phyloP scores from a whole-genome alignment of 2,329 filamentous ascomycete species.

The Polychaeton citri region DNA sequence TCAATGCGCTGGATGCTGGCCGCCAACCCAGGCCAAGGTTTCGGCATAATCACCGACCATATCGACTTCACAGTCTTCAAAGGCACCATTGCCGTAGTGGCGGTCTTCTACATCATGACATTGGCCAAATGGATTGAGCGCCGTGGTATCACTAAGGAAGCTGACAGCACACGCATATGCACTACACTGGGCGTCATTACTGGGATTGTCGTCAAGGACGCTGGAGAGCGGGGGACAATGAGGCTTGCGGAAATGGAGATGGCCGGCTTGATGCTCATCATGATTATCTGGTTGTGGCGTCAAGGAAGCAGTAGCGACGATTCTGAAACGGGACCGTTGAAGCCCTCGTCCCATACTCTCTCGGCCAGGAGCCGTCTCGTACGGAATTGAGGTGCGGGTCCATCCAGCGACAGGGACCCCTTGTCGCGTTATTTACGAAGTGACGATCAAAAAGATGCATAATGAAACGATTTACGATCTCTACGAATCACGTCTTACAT shows the following conservation, averaged over 20 bases:
- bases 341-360: too few relatives aligned
- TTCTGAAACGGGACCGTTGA: too few relatives aligned
- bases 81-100: background rate
- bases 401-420: too few relatives aligned
- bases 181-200: background rate
- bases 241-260: background rate
- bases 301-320: background rate
- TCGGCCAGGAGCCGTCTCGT: too few relatives aligned
- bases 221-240: background rate
- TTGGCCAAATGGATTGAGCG: background rate
- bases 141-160: background rate
- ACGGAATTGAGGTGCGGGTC: too few relatives aligned
- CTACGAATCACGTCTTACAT: too few relatives aligned
- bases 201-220: background rate
- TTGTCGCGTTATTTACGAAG: too few relatives aligned
- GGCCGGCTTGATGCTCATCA: background rate
- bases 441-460: too few relatives aligned
- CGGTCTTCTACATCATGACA: background rate
- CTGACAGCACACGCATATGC: background rate
- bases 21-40: background rate
- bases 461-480: too few relatives aligned
- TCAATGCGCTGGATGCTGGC: background rate
- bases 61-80: background rate
- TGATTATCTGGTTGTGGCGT: background rate
- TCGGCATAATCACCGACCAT: background rate